Evolutionary conservation across 805 yeast species (phyloP).

Genomic region (Debaryomyces hansenii): DNA sequence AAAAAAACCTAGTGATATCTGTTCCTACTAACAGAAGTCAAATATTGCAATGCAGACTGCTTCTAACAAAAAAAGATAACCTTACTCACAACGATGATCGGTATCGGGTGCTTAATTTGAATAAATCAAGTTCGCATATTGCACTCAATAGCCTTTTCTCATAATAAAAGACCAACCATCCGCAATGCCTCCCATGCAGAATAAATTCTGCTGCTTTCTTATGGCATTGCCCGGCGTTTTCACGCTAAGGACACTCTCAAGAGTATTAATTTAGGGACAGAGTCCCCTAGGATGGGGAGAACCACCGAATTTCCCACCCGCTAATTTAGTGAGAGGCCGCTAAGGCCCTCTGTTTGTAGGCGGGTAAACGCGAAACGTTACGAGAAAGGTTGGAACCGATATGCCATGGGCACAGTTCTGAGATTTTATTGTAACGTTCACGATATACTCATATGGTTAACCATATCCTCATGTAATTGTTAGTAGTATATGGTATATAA

Average conservation of each 20-base stretch:
- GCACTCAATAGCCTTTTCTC: conserved; percentile 54
- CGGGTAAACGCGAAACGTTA: conserved; percentile 51
- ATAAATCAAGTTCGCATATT: conserved; percentile 49
- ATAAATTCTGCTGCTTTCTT: conserved; percentile 41
- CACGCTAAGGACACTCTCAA: conserved; percentile 59
- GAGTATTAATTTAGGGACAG: conserved; percentile 31
- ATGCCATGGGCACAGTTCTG: conserved; percentile 8
- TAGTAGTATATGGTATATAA: too few relatives aligned
- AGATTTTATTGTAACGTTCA: background rate
- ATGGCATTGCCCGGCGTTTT: conserved; percentile 59
- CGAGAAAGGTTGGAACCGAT: conserved; percentile 37
- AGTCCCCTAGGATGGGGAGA: conserved; percentile 42
- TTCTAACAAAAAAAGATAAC: conserved; percentile 20
- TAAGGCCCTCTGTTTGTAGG: conserved; percentile 23
- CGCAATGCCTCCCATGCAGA: conserved; percentile 56
- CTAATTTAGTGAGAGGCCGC: conserved; percentile 9
- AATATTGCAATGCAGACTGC: too few relatives aligned
- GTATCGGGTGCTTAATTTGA: conserved; percentile 52
- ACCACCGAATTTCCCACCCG: conserved; percentile 71
- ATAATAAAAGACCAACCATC: conserved; percentile 48
- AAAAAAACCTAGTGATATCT: too few relatives aligned
- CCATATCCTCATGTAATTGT: too few relatives aligned
- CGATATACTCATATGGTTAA: too few relatives aligned
- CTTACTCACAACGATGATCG: conserved; percentile 55
- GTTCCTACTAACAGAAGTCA: too few relatives aligned